Evolutionary conservation across 768 basidiomycete genomes (phyloP), one percentile per base, ranked within the genome.

Genomic region (Gymnopilus junonius): DNA sequence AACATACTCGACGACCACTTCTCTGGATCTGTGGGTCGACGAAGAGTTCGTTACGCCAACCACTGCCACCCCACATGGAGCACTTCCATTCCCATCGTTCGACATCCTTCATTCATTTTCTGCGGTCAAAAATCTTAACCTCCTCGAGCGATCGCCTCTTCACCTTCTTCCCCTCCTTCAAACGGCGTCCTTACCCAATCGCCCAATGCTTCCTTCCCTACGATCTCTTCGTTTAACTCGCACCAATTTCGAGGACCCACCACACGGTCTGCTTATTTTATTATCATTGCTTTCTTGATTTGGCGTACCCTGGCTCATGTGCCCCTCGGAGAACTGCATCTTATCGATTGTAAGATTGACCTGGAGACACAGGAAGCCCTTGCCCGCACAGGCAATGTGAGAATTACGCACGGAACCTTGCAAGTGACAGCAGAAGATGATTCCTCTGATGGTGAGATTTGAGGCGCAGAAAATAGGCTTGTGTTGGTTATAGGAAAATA

Each of bases 11-110:
- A 66, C 66, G 3, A 69, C 69, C 3, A 67, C 65, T 1, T 48
- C 62, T 2, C 51, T 72, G 14, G 71, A 68, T 32, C 27, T 72
- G 4, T 72, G 71, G 71, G 27, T 70, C 2, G 69, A 70, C 37
- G 64, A 69, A 34, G 67, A 70, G 15, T 68, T 66, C 37, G 40
- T 56, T 11, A 17, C 42, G 1, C 64, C 55, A 7, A 57, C 48
- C 29, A 60, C 35, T 20, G 62, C 55, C 53, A 42, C 54, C 42
- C 35, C 34, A 14, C 37, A 42, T 8, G 40, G 40, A 29, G 43
- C 42, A 11, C 25, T 32, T 15, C 23, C 63, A 2, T 58, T 57
- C 53, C 63, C 63, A 34, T 64, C 61, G 23, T n/a, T 65, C 11
- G 32, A 53, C 48, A 60, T 43, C 23, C 55, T 69, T 23, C 56